Evolutionary conservation across 257 asterid species (phyloP), one percentile per base, ranked within the genome.

Genomic region (Gynochthodes officinalis): DNA sequence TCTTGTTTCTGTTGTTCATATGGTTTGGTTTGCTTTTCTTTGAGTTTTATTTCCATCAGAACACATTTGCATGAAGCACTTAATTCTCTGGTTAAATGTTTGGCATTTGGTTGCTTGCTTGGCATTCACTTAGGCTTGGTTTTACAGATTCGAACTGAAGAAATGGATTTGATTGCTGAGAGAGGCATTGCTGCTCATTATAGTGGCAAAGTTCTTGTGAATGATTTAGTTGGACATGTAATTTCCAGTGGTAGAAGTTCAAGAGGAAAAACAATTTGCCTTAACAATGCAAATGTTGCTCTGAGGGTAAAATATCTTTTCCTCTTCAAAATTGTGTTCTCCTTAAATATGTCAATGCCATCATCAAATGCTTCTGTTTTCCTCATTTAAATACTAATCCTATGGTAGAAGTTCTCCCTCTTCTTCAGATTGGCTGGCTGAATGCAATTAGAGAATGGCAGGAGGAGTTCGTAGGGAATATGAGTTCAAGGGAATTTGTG

Each of bases 371-470:
- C 69, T 71, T 57, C 21, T 53, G 12, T 33, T 71, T 67, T 32
- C 52, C 71, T 71, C 15, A 68, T 59, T 72, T 30, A 18, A 35
- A 49, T 65, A 46, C 80, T 79, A 78, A 66, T 77, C 71, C 25
- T 65, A 58, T 73, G 64, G 67, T 58, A 39, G 70, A 64, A 64
- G 33, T 73, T 64, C 35, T 71, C 35, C 46, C 46, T 67, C 70
- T 78, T 37, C 78, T 79, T 75, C 90, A 93, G 98, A 90, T 93
- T 81, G 88, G 98, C 62, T 93, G 98, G 98, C 93, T 93, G 72
- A 90, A 90, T 82, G 98, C 98, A 77, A 93, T 93, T 64, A 86
- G 98, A 80, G 98, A 93, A 81, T 93, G 98, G 98, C 97, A 93
- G 78, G 96, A 93, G 81, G 98, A 93, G 82, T 93, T 93, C 70